Evolutionary conservation across 768 basidiomycete genomes (phyloP), one percentile per base, ranked within the genome.

Genomic region (Hygrocybe coccinea): DNA sequence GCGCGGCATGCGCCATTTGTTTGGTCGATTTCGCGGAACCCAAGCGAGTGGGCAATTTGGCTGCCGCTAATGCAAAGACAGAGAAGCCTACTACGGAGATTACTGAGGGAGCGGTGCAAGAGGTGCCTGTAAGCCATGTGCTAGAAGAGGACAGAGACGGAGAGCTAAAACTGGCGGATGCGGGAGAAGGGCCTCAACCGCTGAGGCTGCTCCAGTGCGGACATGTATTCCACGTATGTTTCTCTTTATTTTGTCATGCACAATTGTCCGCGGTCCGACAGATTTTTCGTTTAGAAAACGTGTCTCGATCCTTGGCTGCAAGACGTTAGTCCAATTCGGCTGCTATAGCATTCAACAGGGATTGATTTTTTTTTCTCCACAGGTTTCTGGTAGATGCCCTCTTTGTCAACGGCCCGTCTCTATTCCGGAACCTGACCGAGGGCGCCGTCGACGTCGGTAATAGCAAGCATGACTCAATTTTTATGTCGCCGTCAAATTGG

Each of bases 221-320:
- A 2, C 93, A 95, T 75, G 89, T 89, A 46, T 95, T 92, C 71
- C 93, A 95, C 72, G 91, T 93, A 59, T 69, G 89, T 74, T 3
- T 33, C 19, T 49, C 29, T 11, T 55, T 25, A 35, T 51, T 34
- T 46, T n/a, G 11, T 17, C 39, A 48, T 48, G 5, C 12, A 33
- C 17, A n/a, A 45, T 37, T 33, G 43, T 39, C 54, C 54, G 59
- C 41, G 47, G n/a, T 52, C 57, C 57, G 11, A 59, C 39, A 54
- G 56, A 58, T 34, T 56, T 47, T 34, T 55, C 19, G 9, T 10
- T 21, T 60, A 89, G 89, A 84, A 89, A 89, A 84, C 85, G 21
- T 95, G 92, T 67, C 71, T 95, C 41, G 92, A 95, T 65, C 89
- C 91, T 19, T 95, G 93, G 93, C 69, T 95, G 50, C 84, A 75